A percentile compares a stretch with the other conserved stretches of the same genome.
Evolutionary conservation across 305 asterid species (phyloP).

Genomic region (Ilex paraguariensis): DNA sequence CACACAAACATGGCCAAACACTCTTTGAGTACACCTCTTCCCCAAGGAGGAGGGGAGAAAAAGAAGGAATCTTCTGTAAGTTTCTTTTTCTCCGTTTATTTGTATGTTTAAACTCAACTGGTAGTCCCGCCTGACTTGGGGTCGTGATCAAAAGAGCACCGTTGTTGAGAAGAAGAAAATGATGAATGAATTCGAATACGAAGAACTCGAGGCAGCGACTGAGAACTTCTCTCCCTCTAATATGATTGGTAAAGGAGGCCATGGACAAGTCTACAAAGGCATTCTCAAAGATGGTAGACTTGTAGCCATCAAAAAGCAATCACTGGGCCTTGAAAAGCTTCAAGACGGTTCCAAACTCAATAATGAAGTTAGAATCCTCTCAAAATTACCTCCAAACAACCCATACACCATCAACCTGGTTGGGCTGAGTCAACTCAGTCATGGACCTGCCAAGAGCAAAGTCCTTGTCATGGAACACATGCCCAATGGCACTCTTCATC

Average conservation of each 20-base stretch:
- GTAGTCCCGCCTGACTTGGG: too few species aligned
- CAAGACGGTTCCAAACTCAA: constrained; percentile 45
- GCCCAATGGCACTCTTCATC: constrained; percentile 66
- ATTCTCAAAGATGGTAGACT: constrained; percentile 28
- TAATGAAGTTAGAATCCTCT: constrained; percentile 48
- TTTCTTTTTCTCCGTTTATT: too few species aligned
- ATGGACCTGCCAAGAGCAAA: constrained; percentile 17
- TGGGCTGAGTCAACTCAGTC: constrained; percentile 46
- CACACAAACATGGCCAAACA: too few species aligned
- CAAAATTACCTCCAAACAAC: constrained; percentile 22
- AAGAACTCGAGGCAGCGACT: constrained; percentile 51
- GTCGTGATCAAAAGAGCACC: not conserved
- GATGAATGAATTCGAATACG: constrained; percentile 22
- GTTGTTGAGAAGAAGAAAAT: not conserved
- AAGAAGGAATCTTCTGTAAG: too few species aligned
- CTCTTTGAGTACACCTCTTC: too few species aligned
- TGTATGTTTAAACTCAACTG: too few species aligned
- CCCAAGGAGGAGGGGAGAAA: too few species aligned
- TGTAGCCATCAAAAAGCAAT: constrained; percentile 69
- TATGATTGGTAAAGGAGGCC: constrained; percentile 76
- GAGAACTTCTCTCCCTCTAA: constrained; percentile 43
- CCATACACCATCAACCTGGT: constrained; percentile 34
- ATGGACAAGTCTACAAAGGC: constrained; percentile 60
- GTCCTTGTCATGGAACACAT: constrained; percentile 48
- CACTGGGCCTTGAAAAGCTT: constrained; percentile 52